Evolutionary conservation across 495 filamentous ascomycete species (phyloP), one percentile per base, ranked within the genome.

Genomic region (Immersiella caudata): DNA sequence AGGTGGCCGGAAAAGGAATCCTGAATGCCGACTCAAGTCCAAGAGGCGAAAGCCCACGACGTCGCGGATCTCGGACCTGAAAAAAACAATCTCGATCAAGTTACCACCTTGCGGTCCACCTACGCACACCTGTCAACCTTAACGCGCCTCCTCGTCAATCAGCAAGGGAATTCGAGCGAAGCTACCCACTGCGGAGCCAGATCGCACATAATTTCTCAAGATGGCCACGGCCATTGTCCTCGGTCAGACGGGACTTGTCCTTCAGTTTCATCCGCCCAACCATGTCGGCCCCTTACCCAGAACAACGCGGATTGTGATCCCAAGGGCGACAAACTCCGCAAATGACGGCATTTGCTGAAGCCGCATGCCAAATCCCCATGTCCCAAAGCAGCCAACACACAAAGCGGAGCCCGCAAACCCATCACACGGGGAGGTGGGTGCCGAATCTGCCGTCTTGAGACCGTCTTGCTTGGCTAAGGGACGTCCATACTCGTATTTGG

Each of bases 1-100:
- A n/a, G n/a, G 29, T 18, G 11, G 9, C 40, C 14, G 40, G 14
- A n/a, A 46, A 12, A 46, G 14, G 14, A 46, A 6, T 18, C 40
- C 2, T 46, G 5, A 12, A 46, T 46, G 14, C 40, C 40, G 4
- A 4, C 29, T 33, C 29, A 33, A 33, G 8, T 33, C 8, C 40
- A 14, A 14, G 6, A 2, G 11, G 16, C 11, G 14, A 12, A 46
- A 46, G 40, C 11, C 40, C 40, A 46, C 14, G 9, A 46, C 16
- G 40, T 46, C 11, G 40, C 40, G 11, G 6, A 46, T 18, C 40
- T 14, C 40, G 21, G 54, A 57, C 9, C 22, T 2, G 22, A 25
- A 26, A 57, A 12, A 21, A 21, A 57, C n/a, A 18, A 57, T 57
- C 54, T 57, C 54, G 54, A 57, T 57, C 54, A 57, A 57, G 26